Evolutionary conservation across 2,329 filamentous ascomycete genomes (phyloP).

Genomic region (Fusarium circinatum): DNA sequence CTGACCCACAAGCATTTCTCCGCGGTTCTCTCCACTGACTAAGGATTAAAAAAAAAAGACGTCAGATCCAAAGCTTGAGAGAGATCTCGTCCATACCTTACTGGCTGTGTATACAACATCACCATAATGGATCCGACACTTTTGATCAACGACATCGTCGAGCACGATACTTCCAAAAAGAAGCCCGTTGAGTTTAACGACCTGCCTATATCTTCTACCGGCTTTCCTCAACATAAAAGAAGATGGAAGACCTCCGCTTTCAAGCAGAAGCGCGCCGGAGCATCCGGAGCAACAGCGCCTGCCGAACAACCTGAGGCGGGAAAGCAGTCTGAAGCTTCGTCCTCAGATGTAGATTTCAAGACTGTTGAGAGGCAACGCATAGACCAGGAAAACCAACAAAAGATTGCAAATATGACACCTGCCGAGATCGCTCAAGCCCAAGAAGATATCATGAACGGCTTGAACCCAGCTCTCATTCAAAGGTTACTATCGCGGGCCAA

Average conservation of each 20-base stretch:
- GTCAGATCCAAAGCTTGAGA: conserved; percentile 25
- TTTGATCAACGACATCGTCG: conserved; percentile 80
- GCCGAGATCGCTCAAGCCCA: conserved; percentile 84
- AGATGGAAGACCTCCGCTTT: conserved; percentile 79
- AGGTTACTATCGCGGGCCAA: conserved; percentile 80
- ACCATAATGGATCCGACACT: conserved; percentile 57
- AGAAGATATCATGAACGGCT: conserved; percentile 79
- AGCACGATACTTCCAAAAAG: conserved; percentile 70
- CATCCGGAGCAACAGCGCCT: conserved; percentile 16
- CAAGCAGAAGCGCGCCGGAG: conserved; percentile 65
- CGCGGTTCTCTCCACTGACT: conserved; percentile 25
- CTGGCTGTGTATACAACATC: conserved; percentile 5
- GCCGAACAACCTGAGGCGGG: neutral
- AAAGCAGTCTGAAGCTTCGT: neutral
- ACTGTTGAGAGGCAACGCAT: conserved; percentile 76
- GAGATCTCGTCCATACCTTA: neutral
- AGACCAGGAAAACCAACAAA: conserved; percentile 81
- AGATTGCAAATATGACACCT: conserved; percentile 80
- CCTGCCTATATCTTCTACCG: conserved; percentile 61
- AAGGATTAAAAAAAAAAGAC: conserved; percentile 26
- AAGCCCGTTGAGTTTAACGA: conserved; percentile 70
- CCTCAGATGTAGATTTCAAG: conserved; percentile 44
- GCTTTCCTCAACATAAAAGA: conserved; percentile 91
- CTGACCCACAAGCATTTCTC: conserved; percentile 40
- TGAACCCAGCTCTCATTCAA: conserved; percentile 81